Conservation (phyloP, 73 alveolate species). For the Tetrahymena elliotti region DNA sequence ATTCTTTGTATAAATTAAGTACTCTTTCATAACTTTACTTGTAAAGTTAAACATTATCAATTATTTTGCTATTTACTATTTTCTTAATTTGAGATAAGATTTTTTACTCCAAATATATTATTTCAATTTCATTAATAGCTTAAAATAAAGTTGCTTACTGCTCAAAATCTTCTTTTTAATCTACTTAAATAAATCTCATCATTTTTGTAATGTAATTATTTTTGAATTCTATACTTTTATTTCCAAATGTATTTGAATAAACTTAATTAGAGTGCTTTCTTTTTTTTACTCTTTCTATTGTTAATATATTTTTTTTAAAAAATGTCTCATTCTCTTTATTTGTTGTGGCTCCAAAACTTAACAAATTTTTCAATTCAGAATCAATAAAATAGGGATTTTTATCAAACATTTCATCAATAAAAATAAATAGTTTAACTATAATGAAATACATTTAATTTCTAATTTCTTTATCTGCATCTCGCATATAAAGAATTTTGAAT, state of each 20-base stretch:
- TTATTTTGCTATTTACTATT: neutral
- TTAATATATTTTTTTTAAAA: neutral
- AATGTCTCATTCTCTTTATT: too few species aligned
- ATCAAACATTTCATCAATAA: neutral
- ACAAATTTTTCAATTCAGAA: neutral
- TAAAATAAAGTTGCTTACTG: neutral
- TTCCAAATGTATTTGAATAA: neutral
- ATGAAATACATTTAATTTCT: neutral
- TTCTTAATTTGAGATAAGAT: neutral
- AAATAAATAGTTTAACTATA: neutral
- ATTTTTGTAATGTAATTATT: neutral
- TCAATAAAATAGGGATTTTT: neutral
- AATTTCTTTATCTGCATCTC: neutral
- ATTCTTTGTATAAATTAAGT: neutral
- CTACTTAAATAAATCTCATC: neutral
- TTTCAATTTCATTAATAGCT: neutral
- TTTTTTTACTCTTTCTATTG: neutral
- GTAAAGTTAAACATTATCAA: neutral
- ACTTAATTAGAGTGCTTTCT: neutral
- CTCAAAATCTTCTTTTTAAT: neutral
- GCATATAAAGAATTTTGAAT: neutral
- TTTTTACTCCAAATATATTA: neutral
- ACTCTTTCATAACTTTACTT: neutral
- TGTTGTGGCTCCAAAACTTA: neutral
- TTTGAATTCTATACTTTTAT: neutral